Evolutionary conservation across 257 asterid species (phyloP), one percentile per base, ranked within the genome.

Genomic region (Nicotiana noctiflora): DNA sequence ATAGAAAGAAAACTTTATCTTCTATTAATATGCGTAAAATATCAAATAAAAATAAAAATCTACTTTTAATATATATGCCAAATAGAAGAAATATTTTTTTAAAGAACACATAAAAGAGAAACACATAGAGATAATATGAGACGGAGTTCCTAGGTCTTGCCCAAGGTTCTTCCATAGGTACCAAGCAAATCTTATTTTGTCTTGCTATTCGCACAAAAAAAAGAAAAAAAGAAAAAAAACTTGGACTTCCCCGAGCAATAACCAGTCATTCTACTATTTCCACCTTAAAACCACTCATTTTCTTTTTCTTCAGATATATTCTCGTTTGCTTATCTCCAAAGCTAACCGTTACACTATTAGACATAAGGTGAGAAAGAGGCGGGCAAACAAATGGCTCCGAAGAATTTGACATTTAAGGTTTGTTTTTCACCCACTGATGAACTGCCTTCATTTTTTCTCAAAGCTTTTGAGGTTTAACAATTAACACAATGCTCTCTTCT

Each of bases 351-450:
- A 12, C 21, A 44, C 31, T 34, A 40, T 61, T n/a, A 82, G 13
- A 32, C 56, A 12, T 7, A 10, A n/a, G 79, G 57, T 11, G 79
- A 72, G 79, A 84, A 66, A 88, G 82, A 77, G 31, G 52, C 77
- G 56, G 63, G 52, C 40, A 60, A 79, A 27, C 32, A 64, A 72
- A 34, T 34, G 87, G 83, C 88, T 57, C 86, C 88, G 29, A 86
- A 75, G 84, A 90, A 90, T 82, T 85, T 84, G 32, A 65, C 83
- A 1, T 93, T 90, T 80, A 83, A 91, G 82, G 75, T 81, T 51
- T 51, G 79, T 17, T 8, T 13, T 23, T 12, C 37, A 59, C 64
- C 34, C 23, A 17, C 7, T 6, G 10, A 53, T 17, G 49, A n/a
- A 27, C 27, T 57, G 18, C 27, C 9, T 2, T 80, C n/a, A 4